Evolutionary conservation across 352 stramenopile species (phyloP), one percentile per base, ranked within the genome.

Genomic region (Pelagophyceae sp.): DNA sequence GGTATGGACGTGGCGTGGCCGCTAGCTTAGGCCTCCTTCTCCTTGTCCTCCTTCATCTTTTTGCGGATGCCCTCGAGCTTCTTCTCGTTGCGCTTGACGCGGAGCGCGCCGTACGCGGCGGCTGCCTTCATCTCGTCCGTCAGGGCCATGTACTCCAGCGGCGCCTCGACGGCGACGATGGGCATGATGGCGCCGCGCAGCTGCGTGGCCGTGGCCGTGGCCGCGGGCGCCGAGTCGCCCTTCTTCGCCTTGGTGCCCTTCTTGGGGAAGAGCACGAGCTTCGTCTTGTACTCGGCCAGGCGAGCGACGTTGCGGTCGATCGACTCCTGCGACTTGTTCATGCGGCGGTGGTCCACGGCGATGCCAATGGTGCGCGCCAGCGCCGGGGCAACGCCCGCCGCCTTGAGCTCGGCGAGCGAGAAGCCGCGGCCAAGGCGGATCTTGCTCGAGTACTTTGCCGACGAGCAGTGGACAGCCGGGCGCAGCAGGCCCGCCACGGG

Each of bases 221-320:
- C 80, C 85, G 97, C 91, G 80, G 95, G 91, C 45, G 85, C 82
- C 38, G 90, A 83, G 87, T 98, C 92, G 79, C 92, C 93, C 77
- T 93, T 90, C 93, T 98, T 98, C 76, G 90, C 85, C 89, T 96
- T 97, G 85, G 93, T 95, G 85, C 89, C 91, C 87, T 97, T 97
- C 88, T 95, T 94, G 79, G 95, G 95, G 92, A 99, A 98, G 76
- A 99, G 88, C 77, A 99, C 91, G 64, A 99, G 89, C 83, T 98
- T 98, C 76, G 87, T 86, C 89, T 98, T 97, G 94, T 99, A 99
- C 78, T 95, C 93, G 89, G 98, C 97, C 72, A 99, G 91, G 84
- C 96, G 94, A 81, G 97, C 90, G 77, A 99, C 95, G 87, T 99
- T 99, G 35, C 76, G 50, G 33, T 83, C 70, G 15, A 93, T 65